Conservation (phyloP, 192 early-diverging fungal genomes). For the Coemansia sp. region DNA sequence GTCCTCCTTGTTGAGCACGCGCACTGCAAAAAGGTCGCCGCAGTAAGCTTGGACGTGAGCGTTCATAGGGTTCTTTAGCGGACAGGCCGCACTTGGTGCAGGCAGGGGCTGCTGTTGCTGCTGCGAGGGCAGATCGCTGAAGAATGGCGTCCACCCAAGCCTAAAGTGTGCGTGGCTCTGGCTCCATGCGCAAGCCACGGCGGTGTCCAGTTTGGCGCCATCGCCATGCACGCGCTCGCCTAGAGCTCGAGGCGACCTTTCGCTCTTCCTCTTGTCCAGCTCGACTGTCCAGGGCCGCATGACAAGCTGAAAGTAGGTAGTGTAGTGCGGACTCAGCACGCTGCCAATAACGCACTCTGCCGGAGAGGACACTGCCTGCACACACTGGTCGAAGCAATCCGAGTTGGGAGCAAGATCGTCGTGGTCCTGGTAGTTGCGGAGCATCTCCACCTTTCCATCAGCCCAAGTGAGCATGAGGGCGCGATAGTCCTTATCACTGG, state of each 20-base stretch:
- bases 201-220: constrained; percentile 5
- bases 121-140: constrained; percentile 24
- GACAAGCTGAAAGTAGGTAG: constrained; percentile 45
- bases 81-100: background rate
- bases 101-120: background rate
- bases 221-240: background rate
- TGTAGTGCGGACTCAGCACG: constrained; percentile 50
- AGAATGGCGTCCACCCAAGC: constrained; percentile 52
- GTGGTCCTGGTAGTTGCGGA: constrained; percentile 44
- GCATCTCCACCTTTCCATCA: constrained; percentile 49
- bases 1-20: constrained; percentile 51
- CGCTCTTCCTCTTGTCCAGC: constrained; percentile 24
- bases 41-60: constrained; percentile 44
- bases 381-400: constrained; percentile 43
- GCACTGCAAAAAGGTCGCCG: constrained; percentile 50
- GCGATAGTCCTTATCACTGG: constrained; percentile 50
- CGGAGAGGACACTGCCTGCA: constrained; percentile 12
- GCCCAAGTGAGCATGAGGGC: constrained; percentile 53
- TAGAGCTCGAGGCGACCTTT: background rate
- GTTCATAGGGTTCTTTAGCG: constrained; percentile 7
- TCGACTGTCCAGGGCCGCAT: constrained; percentile 29
- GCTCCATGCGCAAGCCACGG: constrained; percentile 36
- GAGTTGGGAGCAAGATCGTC: background rate
- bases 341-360: constrained; percentile 41
- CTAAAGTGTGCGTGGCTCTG: constrained; percentile 44